Evolutionary conservation across 2,329 filamentous ascomycete genomes (phyloP).

Genomic region (Dactylellina cionopaga): DNA sequence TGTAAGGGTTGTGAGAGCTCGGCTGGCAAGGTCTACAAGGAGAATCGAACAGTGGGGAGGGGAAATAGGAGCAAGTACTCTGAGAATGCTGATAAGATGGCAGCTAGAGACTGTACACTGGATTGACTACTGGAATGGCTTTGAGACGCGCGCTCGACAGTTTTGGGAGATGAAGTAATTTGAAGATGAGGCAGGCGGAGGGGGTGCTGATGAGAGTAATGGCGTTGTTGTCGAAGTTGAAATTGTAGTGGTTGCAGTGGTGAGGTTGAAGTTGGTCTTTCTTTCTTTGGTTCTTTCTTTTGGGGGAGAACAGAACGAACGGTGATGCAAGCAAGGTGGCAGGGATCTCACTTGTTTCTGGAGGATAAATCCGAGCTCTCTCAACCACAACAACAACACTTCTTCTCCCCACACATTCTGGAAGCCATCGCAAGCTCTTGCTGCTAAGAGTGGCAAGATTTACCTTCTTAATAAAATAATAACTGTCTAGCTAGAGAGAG

Average conservation of each 20-base stretch:
- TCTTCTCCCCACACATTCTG: neutral
- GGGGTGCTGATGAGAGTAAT: neutral
- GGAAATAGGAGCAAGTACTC: slow-evolving; percentile 10
- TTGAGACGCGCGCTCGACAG: slow-evolving; percentile 8
- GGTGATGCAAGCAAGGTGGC: slow-evolving; percentile 53
- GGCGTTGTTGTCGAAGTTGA: too few species aligned
- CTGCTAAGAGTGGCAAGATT: too few species aligned
- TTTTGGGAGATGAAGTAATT: slow-evolving; percentile 15
- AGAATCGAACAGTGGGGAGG: slow-evolving; percentile 44
- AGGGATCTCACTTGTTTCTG: slow-evolving; percentile 46
- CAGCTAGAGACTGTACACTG: neutral
- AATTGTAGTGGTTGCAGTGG: too few species aligned
- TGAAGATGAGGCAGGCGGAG: slow-evolving; percentile 3
- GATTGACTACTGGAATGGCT: slow-evolving; percentile 26
- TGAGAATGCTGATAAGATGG: slow-evolving; percentile 4
- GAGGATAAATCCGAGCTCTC: slow-evolving; percentile 34
- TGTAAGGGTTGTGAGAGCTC: slow-evolving; percentile 35
- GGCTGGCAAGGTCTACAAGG: slow-evolving; percentile 13
- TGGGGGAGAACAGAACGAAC: slow-evolving; percentile 29
- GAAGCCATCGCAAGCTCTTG: neutral
- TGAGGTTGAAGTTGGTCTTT: slow-evolving; percentile 42
- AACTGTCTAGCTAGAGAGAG: too few species aligned
- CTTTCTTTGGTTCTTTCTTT: too few species aligned
- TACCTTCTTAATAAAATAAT: too few species aligned
- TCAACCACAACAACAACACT: slow-evolving; percentile 43